Evolutionary conservation across 495 filamentous ascomycete genomes (phyloP).

Genomic region (Lasiosphaeriaceae sp.): DNA sequence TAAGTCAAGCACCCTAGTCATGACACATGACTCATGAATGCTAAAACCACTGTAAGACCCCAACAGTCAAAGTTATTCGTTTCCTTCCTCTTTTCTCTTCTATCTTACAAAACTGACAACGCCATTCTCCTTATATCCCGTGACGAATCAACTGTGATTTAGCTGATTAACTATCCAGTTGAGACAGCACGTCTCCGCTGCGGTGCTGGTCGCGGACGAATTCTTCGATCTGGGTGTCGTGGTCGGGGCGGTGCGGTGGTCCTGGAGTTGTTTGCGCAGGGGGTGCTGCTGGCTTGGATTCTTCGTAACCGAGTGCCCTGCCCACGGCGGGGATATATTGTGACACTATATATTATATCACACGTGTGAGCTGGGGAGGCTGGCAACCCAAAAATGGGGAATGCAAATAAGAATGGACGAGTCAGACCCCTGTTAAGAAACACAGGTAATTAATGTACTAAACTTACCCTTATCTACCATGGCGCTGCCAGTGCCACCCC

Average conservation of each 20-base stretch:
- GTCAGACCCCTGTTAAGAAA: too few species aligned
- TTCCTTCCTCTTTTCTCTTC: too few species aligned
- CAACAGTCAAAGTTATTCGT: too few species aligned
- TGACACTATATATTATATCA: conserved; percentile 19
- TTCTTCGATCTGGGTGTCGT: conserved; percentile 33
- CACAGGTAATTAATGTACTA: too few species aligned
- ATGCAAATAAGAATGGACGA: too few species aligned
- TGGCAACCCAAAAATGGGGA: too few species aligned
- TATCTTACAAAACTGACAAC: too few species aligned
- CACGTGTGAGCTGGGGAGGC: background rate
- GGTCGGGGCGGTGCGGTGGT: conserved; percentile 27
- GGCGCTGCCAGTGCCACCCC: background rate
- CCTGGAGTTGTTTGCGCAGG: background rate
- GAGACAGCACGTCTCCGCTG: conserved; percentile 16
- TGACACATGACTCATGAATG: too few species aligned
- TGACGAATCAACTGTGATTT: background rate
- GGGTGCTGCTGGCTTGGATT: background rate
- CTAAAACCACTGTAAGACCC: too few species aligned
- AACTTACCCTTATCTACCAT: conserved; percentile 29
- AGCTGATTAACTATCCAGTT: background rate
- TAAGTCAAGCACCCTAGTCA: too few species aligned
- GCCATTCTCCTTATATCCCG: too few species aligned
- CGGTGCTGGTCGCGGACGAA: conserved; percentile 35
- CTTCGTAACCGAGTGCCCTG: conserved; percentile 18
- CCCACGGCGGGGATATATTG: conserved; percentile 23